Base-by-base conservation (phyloP, 768 basidiomycete species). In the Suillus ampliporus region DNA sequence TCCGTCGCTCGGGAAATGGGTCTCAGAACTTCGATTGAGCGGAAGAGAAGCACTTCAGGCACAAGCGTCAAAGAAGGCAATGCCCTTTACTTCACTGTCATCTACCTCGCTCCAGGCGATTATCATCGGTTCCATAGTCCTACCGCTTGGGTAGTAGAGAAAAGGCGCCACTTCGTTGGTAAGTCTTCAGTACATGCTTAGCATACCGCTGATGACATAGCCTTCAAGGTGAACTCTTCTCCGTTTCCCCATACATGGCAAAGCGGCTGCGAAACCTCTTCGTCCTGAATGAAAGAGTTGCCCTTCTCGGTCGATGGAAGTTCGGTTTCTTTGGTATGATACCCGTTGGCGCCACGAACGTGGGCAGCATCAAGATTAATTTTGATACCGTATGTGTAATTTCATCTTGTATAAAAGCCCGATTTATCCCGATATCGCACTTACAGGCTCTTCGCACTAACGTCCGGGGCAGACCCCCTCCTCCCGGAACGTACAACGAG, bases 121-220 rank as follows among this genome's bases (percentile, higher is more conserved):
- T 99, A 99, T 76, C 97, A 99, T 71, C 87, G 97, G 17, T 99
- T 97, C 85, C 97, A 99, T 76, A 91, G 89, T 57, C 97, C 97
- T 1, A 89, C 95, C 0, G 88, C 92, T 8, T 99, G 97, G 97
- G 95, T 99, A 6, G 97, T 98, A 19, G 96, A 99, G 81, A 91
- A 92, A 71, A 80, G 97, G 64, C 78, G 97, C 44, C 97, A 99
- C 75, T 99, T 99, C 70, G 88, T 95, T 35, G 97, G 95, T 85
- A 54, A 38, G 86, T 78, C n/a, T 4, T 52, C 21, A 50, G 23
- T 13, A 37, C 26, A 47, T 17, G 7, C 14, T 26, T 47, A 31
- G 15, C 31, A 19, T 43, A 3, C 14, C 21, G 21, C 5, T 44
- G 14, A 52, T 64, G 21, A 66, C 48, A 40, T 21, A 4, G 14